Conservation (phyloP, 768 basidiomycete genomes). For the Suillus americanus region DNA sequence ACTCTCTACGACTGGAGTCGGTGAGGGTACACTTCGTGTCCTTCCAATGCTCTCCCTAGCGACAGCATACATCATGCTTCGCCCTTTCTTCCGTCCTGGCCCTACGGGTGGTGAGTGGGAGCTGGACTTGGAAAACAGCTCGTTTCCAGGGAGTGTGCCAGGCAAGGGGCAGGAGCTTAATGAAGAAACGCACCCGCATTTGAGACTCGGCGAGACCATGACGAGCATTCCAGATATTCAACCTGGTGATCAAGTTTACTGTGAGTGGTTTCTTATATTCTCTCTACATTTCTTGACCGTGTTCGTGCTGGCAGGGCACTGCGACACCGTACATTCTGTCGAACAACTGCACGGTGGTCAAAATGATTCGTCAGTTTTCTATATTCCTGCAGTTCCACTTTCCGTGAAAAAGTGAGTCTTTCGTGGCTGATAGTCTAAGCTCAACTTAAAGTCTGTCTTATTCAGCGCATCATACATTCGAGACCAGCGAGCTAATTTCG, state of each 20-base stretch:
- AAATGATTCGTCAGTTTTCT: constrained; percentile 54
- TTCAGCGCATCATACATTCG: constrained; percentile 47
- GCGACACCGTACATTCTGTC: constrained; percentile 57
- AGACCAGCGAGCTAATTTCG: constrained; percentile 48
- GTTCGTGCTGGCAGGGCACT: constrained; percentile 41
- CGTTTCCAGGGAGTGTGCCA: constrained; percentile 55
- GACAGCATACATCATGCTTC: constrained; percentile 60
- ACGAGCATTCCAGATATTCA: constrained; percentile 54
- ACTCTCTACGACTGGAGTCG: constrained; percentile 51
- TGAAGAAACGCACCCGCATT: constrained; percentile 59
- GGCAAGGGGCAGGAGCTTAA: constrained; percentile 58
- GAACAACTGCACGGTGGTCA: constrained; percentile 46
- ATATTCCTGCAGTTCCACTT: constrained; percentile 54
- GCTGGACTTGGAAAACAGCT: constrained; percentile 47
- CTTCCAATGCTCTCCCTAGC: constrained; percentile 55
- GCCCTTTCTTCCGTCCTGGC: constrained; percentile 61
- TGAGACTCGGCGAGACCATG: constrained; percentile 57
- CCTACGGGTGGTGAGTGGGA: constrained; percentile 48
- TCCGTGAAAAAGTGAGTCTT: constrained; percentile 46
- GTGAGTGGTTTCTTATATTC: constrained; percentile 28
- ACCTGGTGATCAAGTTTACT: constrained; percentile 66
- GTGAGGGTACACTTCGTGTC: constrained; percentile 65
- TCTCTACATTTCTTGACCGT: neutral
- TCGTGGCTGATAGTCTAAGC: neutral
- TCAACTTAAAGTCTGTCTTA: neutral